Percentiles rank a stretch among this genome's conserved stretches.
These are phyloP conservation scores for Pezicula radicicola DNA, from an alignment of 2,329 filamentous ascomycete species.

Conservation along the genomic window DNA sequence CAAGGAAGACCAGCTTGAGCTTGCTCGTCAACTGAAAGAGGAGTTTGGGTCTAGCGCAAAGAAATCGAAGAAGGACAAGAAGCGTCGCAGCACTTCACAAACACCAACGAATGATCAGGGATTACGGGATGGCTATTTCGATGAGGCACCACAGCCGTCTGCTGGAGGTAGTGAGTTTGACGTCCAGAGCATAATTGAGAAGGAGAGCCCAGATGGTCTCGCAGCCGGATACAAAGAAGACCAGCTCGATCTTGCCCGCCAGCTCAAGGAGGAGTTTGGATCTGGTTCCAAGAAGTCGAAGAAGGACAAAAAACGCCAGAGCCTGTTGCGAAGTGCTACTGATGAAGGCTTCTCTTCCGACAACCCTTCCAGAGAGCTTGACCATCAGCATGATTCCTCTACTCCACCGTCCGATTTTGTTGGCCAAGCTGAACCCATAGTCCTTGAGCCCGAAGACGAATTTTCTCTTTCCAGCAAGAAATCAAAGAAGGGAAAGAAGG, in stretches of 20 bases:
- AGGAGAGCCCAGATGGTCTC: constrained; percentile 10
- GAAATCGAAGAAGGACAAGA: constrained; percentile 35
- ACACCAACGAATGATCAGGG: background rate
- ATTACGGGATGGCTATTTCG: constrained; percentile 15
- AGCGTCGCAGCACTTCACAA: constrained; percentile 13
- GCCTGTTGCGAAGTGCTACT: constrained; percentile 11
- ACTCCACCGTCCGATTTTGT: background rate
- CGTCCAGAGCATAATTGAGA: background rate
- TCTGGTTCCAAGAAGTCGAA: constrained; percentile 32
- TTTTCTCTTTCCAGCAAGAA: constrained; percentile 14
- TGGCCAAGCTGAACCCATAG: background rate
- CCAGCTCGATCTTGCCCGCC: constrained; percentile 23
- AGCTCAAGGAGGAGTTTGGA: constrained; percentile 24
- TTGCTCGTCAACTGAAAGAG: constrained; percentile 23
- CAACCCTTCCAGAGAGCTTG: constrained; percentile 3
- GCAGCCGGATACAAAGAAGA: constrained; percentile 20
- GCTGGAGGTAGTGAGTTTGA: background rate
- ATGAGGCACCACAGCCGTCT: constrained; percentile 5
- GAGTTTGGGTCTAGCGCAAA: constrained; percentile 26
- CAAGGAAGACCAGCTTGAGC: constrained; percentile 22
- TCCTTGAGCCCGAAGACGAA: constrained; percentile 13
- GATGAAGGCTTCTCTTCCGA: constrained; percentile 14
- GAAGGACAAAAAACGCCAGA: constrained; percentile 22
- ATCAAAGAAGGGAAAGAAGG: constrained; percentile 16
- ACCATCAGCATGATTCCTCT: background rate